Evolutionary conservation across 345 rosid species (phyloP).

Genomic region (Noccaea bulbosa): DNA sequence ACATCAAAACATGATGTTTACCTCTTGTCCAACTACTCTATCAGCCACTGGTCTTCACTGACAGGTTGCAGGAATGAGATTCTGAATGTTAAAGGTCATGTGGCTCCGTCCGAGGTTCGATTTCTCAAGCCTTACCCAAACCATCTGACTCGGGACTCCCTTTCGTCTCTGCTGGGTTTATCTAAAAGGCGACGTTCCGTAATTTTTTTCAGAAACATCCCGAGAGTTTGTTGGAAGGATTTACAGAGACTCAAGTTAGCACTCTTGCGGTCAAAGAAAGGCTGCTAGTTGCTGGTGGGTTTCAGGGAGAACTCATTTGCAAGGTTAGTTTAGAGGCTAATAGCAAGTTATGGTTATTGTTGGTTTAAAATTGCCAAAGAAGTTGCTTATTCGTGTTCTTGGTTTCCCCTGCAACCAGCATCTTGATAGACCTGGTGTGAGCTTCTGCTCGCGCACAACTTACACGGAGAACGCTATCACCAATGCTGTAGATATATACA

Average conservation of each 20-base stretch:
- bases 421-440: conserved; percentile 84
- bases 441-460: conserved; percentile 87
- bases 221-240: conserved; percentile 73
- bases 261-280: conserved; percentile 77
- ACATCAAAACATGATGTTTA: conserved; percentile 80
- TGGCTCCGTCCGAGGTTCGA: conserved; percentile 72
- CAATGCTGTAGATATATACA: conserved; percentile 89
- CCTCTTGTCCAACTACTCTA: conserved; percentile 66
- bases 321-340: conserved; percentile 50
- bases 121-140: neutral
- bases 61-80: conserved; percentile 54
- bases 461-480: conserved; percentile 91
- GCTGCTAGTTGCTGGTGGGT: conserved; percentile 78
- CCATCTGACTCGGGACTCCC: neutral
- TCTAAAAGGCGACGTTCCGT: conserved; percentile 3
- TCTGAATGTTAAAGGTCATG: conserved; percentile 72
- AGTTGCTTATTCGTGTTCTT: neutral
- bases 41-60: conserved; percentile 75
- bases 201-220: conserved; percentile 68
- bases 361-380: neutral
- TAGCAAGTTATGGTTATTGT: neutral
- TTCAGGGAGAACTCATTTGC: conserved; percentile 84
- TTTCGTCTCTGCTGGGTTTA: conserved; percentile 15
- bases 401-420: conserved; percentile 48
- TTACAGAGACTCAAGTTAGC: conserved; percentile 80